Base-by-base conservation (phyloP, 805 yeast species). In the Spathaspora boniae region DNA sequence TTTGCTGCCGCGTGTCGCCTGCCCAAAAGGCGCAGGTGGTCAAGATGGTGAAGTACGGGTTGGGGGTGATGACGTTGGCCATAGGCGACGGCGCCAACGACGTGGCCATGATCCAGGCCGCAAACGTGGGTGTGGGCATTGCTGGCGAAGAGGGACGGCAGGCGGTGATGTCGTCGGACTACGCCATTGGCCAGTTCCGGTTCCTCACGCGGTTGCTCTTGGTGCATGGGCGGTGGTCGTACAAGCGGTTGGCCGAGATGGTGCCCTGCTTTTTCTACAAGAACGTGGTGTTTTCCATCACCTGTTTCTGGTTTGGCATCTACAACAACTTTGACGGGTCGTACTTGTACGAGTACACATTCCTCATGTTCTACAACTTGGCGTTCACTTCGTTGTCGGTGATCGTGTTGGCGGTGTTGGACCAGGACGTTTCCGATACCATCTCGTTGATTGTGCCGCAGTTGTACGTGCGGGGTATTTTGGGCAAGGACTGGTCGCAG, bases 81-180 rank as follows among this genome's bases (percentile, higher is more conserved):
- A 78, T 84, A 53, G 94, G 94, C 21, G 94, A 84, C 54, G 94
- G 94, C 44, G 86, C 93, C 17, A 84, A 84, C 51, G 94, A 84
- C 56, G 93, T 84, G 33, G 85, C 93, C 6, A 84, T 84, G 94
- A 85, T 84, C 43, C 91, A 83, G 51, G 83, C 86, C 22, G 91
- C 94, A 4, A 82, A 85, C 54, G 78, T 85, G 22, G 94, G 94
- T 38, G 81, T 85, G 25, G 94, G 94, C 44, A 83, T 84, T 50
- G 91, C 88, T 5, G 94, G 94, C 45, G 86, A 82, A 48, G 94
- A 84, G 61, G 94, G 94, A 41, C 63, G 93, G 34, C 89, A 83
- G 51, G 94, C 94, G 2, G 93, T 80, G 7, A 84, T 84, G 94
- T 77, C 87, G 1, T 78, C 89, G 0, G 94, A 84, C 62, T 84